phyloP scores from a whole-genome alignment of 2,329 filamentous ascomycete species.

The Fusarium sambucinum region DNA sequence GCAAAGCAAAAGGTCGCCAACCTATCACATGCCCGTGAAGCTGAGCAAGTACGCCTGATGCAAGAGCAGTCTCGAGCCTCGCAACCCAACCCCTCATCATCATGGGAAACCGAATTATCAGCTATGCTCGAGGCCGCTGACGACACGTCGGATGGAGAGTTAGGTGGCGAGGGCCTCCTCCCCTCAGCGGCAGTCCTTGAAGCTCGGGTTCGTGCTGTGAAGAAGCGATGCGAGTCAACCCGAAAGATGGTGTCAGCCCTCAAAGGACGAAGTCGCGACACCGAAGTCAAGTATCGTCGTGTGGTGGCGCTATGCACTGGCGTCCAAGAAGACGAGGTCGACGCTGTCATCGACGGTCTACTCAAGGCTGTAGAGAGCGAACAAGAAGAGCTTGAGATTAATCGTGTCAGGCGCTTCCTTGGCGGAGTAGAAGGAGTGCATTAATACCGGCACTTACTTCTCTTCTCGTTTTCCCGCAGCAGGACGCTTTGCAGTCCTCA shows the following conservation, averaged over 20 bases:
- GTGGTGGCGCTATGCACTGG: conserved; percentile 90
- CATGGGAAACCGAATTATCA: conserved; percentile 68
- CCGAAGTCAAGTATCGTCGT: conserved; percentile 88
- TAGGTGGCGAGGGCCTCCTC: conserved; percentile 59
- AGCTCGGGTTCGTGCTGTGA: conserved; percentile 77
- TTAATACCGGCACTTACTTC: conserved; percentile 46
- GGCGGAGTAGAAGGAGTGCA: conserved; percentile 77
- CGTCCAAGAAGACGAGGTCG: conserved; percentile 81
- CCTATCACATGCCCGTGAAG: conserved; percentile 77
- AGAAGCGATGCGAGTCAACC: conserved; percentile 74
- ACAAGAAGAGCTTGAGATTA: conserved; percentile 78
- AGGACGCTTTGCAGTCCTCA: conserved; percentile 12
- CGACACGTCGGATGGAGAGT: conserved; percentile 54
- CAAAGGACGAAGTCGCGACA: conserved; percentile 82
- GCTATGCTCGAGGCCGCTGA: conserved; percentile 60
- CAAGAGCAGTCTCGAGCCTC: conserved; percentile 57
- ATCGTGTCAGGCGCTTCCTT: conserved; percentile 81
- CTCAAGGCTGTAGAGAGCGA: conserved; percentile 93
- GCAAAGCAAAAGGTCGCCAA: conserved; percentile 81
- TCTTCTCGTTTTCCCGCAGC: neutral
- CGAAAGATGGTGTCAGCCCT: conserved; percentile 76
- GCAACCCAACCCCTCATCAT: conserved; percentile 59
- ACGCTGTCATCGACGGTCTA: conserved; percentile 81
- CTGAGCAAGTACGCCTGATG: conserved; percentile 69
- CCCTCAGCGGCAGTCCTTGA: conserved; percentile 72